Base-by-base conservation (phyloP, 2,329 filamentous ascomycete genomes). In the Knufia petricola region DNA sequence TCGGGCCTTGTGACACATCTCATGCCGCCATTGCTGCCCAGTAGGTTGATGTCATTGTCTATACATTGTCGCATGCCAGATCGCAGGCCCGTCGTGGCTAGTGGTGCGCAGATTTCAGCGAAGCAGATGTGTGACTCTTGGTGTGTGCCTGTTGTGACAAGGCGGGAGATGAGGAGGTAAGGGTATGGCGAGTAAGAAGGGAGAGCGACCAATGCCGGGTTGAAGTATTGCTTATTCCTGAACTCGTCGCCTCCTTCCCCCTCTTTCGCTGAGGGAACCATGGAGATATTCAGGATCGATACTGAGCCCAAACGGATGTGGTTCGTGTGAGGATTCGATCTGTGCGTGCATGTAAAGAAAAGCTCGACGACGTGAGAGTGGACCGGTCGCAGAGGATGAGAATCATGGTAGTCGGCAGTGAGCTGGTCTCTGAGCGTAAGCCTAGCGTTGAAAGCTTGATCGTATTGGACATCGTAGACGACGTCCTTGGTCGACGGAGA, bases 121-220 rank as follows among this genome's bases (percentile, higher is more conserved):
- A 67, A 64, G 48, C 66, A 68, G 21, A 67, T 52, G 13, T 67
- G 63, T 26, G 65, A 67, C 37, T 63, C 58, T 46, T 67, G 64
- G 48, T 63, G 63, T 12, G 60, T 55, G 10, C 64, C 63, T 3
- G 61, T 56, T 8, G 63, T 64, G 26, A 63, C 54, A 9, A 68
- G 60, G 50, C 66, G 61, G 24, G 61, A 63, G 10, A 68, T 58
- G 17, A 68, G 56, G 3, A 67, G 49, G 42, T 67, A 69, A 49
- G 64, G 62, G 24, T 65, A 64, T 9, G 58, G 50, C 13, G 45
- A 30, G 64, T 64, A 68, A 48, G 62, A 60, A 13, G 65, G 66
- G 21, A 68, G 55, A 1, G 65, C 59, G 23, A 68, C 57, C 32
- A 69, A 62, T 15, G 66, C 66, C 2, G 66, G 65, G 36, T 68